Percentiles rank a stretch among this genome's conserved stretches.
Conservation (phyloP, 192 early-diverging fungal species). For the Umbelopsis isabellina region DNA sequence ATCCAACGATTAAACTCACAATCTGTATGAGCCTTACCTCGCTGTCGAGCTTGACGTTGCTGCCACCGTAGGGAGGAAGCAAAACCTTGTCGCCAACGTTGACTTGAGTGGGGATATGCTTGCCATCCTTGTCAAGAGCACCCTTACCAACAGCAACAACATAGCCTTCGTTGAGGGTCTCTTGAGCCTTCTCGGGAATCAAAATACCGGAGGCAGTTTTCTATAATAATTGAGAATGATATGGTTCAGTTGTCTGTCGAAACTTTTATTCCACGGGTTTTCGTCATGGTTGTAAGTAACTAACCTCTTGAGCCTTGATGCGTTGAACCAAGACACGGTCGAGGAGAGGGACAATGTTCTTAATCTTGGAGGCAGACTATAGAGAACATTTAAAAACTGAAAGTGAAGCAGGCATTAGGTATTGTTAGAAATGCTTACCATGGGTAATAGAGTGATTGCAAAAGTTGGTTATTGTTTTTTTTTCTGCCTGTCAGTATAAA, state of each 20-base stretch:
- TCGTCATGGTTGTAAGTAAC: neutral
- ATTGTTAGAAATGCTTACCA: neutral
- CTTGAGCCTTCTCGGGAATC: constrained; percentile 99
- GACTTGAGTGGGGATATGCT: constrained; percentile 76
- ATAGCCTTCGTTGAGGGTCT: constrained; percentile 93
- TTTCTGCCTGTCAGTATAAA: neutral
- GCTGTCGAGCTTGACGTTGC: constrained; percentile 86
- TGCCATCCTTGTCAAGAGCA: constrained; percentile 85
- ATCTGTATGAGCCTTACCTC: constrained; percentile 47
- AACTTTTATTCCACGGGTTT: neutral
- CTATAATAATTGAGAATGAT: constrained; percentile 44
- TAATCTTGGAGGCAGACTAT: constrained; percentile 46
- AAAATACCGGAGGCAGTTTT: constrained; percentile 94
- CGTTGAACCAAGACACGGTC: constrained; percentile 98
- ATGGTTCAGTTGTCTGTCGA: neutral
- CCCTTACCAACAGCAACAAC: constrained; percentile 96
- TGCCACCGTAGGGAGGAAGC: constrained; percentile 95
- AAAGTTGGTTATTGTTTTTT: constrained; percentile 5
- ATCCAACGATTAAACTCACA: neutral
- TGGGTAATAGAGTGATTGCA: neutral
- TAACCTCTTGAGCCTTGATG: constrained; percentile 88
- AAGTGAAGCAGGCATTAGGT: neutral
- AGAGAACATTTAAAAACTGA: neutral
- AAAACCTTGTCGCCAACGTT: constrained; percentile 94
- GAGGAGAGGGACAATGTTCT: constrained; percentile 94